These are phyloP conservation scores for Salvia miltiorrhiza DNA, from an alignment of 257 asterid species.

Conservation along the genomic window DNA sequence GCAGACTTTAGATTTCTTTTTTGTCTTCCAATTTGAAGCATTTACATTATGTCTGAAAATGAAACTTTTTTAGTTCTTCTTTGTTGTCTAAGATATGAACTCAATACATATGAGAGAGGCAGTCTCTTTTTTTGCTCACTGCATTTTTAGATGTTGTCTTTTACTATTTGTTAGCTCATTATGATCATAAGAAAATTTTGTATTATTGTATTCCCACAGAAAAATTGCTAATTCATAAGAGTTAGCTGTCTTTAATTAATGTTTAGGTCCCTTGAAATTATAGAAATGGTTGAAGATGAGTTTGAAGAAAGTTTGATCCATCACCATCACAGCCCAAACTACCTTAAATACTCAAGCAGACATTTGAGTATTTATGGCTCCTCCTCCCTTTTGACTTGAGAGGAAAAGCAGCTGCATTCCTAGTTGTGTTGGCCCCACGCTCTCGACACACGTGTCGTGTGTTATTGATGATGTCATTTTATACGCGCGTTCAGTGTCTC, in stretches of 20 bases:
- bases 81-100: background rate
- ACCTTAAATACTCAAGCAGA: background rate
- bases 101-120: background rate
- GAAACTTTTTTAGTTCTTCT: slow-evolving; percentile 13
- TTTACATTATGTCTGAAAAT: slow-evolving; percentile 10
- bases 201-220: no score
- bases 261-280: background rate
- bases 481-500: background rate
- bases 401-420: background rate
- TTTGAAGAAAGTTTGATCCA: slow-evolving; percentile 24
- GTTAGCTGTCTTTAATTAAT: background rate
- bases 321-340: slow-evolving; percentile 11
- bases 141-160: background rate
- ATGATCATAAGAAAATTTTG: background rate
- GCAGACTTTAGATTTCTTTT: slow-evolving; percentile 20
- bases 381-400: slow-evolving; percentile 15
- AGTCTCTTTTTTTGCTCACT: background rate
- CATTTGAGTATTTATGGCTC: background rate
- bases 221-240: background rate
- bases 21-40: slow-evolving; percentile 18
- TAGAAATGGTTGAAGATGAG: background rate
- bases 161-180: background rate
- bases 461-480: background rate
- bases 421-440: background rate
- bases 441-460: background rate